These are phyloP conservation scores for Penicillium sp. DNA, from an alignment of 2,329 filamentous ascomycete species.

Conservation along the genomic window DNA sequence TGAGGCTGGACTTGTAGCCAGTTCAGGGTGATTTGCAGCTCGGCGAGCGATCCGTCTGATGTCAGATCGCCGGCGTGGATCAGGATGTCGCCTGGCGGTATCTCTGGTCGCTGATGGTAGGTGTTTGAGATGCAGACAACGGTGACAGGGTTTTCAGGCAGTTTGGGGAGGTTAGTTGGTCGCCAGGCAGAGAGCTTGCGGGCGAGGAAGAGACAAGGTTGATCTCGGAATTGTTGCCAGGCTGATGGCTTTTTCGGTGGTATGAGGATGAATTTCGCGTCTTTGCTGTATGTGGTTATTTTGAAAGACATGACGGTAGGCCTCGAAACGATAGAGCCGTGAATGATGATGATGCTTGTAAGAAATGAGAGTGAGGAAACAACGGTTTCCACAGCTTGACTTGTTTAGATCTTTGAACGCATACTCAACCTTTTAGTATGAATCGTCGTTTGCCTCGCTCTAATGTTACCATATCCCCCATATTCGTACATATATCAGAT, in stretches of 20 bases:
- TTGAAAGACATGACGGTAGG: background rate
- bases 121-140: background rate
- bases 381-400: background rate
- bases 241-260: background rate
- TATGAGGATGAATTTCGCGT: background rate
- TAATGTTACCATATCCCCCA: background rate
- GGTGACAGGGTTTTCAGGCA: background rate
- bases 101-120: background rate
- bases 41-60: background rate
- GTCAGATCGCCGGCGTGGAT: background rate
- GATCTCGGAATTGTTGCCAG: background rate
- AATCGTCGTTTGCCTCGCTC: background rate
- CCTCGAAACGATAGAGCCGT: background rate
- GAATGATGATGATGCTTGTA: background rate
- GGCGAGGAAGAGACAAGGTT: constrained; percentile 1
- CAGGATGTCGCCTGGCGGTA: background rate
- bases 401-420: background rate
- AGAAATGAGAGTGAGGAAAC: background rate
- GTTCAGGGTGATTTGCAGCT: background rate
- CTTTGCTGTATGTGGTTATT: background rate
- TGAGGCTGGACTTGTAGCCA: background rate
- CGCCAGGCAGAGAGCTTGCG: background rate
- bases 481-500: background rate
- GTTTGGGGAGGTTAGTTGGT: background rate
- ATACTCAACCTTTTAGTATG: too few relatives aligned